These are phyloP conservation scores for Physcomitrellopsis africana DNA, from an alignment of 225 moss, liverwort and hornwort species.

Conservation along the genomic window DNA sequence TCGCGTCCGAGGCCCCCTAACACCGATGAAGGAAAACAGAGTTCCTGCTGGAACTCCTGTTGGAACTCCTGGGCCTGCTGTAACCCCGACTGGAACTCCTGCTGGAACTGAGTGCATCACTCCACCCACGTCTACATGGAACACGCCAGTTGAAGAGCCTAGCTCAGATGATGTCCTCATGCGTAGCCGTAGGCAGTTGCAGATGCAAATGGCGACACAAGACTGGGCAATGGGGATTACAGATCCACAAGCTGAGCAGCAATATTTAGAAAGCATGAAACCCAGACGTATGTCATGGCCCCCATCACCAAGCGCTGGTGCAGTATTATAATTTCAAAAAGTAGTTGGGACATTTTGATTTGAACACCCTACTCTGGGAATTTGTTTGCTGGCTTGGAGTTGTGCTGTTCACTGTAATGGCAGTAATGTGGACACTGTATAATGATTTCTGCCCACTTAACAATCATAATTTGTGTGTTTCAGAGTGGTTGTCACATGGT, in stretches of 20 bases:
- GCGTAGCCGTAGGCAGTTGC: constrained; percentile 73
- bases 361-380: constrained; percentile 5
- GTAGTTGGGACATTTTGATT: neutral
- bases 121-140: constrained; percentile 64
- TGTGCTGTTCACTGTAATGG: neutral
- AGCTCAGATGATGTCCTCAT: constrained; percentile 73
- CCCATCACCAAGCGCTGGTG: constrained; percentile 63
- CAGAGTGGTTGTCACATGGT: no score
- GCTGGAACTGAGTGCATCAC: constrained; percentile 66
- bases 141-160: constrained; percentile 77
- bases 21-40: constrained; percentile 58
- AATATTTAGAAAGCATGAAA: constrained; percentile 68
- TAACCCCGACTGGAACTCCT: no score
- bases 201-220: constrained; percentile 65
- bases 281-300: constrained; percentile 90
- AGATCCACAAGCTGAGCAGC: constrained; percentile 69
- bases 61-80: no score
- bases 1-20: constrained; percentile 58
- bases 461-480: no score
- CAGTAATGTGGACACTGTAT: no score
- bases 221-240: constrained; percentile 61
- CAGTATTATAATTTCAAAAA: constrained; percentile 40
- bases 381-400: constrained; percentile 7
- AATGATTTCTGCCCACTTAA: no score
- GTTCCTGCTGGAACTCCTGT: constrained; percentile 41